A percentile compares a stretch with the other conserved stretches of the same genome.
Evolutionary conservation across 805 yeast species (phyloP).

Genomic region (Millerozyma acaciae): DNA sequence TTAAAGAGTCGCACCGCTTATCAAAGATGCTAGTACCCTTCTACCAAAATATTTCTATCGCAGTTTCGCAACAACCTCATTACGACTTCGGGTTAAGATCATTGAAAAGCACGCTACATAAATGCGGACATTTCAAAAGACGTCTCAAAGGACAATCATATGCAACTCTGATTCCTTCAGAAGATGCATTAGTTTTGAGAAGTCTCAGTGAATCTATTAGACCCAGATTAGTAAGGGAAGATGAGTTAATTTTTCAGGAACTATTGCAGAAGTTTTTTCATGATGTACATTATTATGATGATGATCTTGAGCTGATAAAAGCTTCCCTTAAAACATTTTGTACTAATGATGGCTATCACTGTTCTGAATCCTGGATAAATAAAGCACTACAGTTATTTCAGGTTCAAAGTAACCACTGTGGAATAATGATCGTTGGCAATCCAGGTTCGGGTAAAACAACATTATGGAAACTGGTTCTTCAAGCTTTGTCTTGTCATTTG

Average conservation of each 20-base stretch:
- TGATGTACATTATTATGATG: slow-evolving; percentile 11
- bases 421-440: slow-evolving; percentile 75
- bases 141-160: not conserved
- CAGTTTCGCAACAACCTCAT: slow-evolving; percentile 56
- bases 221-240: slow-evolving; percentile 62
- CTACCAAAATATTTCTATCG: slow-evolving; percentile 41
- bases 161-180: slow-evolving; percentile 11
- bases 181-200: slow-evolving; percentile 37
- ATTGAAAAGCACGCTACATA: slow-evolving; percentile 59
- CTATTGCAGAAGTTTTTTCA: slow-evolving; percentile 24
- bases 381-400: slow-evolving; percentile 62
- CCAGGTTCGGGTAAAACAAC: slow-evolving; percentile 74
- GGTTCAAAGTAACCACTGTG: slow-evolving; percentile 63
- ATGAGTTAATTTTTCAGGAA: slow-evolving; percentile 38
- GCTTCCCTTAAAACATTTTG: slow-evolving; percentile 24
- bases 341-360: slow-evolving; percentile 22
- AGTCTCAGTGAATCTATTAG: slow-evolving; percentile 59
- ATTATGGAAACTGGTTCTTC: slow-evolving; percentile 46
- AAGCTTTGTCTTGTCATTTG: slow-evolving; percentile 36
- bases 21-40: slow-evolving; percentile 52
- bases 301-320: slow-evolving; percentile 23
- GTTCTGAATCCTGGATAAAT: slow-evolving; percentile 42
- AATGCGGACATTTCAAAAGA: slow-evolving; percentile 50
- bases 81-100: slow-evolving; percentile 91
- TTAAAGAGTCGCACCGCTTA: slow-evolving; percentile 41